Evolutionary conservation across 768 basidiomycete genomes (phyloP).

Genomic region (Gloeopeniophorella convolvens): DNA sequence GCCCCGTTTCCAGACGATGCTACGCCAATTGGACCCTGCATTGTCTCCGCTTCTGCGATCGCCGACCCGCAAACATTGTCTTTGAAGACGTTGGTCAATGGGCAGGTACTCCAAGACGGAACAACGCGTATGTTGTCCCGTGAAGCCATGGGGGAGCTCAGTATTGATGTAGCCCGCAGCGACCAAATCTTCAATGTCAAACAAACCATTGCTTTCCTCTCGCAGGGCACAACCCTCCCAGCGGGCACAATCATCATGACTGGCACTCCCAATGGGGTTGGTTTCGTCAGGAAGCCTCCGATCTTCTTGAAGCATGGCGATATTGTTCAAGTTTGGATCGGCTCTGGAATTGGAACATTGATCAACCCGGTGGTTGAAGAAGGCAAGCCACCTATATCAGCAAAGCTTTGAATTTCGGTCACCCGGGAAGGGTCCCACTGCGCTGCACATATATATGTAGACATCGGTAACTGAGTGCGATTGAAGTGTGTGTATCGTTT

Average conservation of each 20-base stretch:
- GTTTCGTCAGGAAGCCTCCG: conserved; percentile 67
- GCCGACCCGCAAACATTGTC: conserved; percentile 59
- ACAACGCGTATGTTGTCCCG: conserved; percentile 54
- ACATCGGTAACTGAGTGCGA: no score
- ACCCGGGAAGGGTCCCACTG: no score
- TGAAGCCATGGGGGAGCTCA: neutral
- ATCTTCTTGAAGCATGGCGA: conserved; percentile 71
- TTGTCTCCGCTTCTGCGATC: conserved; percentile 61
- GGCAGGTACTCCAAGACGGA: conserved; percentile 63
- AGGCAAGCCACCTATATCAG: conserved; percentile 24
- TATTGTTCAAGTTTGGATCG: conserved; percentile 59
- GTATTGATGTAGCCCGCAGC: conserved; percentile 32
- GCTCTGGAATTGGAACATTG: conserved; percentile 70
- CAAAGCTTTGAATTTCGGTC: conserved; percentile 44
- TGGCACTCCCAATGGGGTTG: conserved; percentile 77
- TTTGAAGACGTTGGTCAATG: conserved; percentile 64
- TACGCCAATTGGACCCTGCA: conserved; percentile 73
- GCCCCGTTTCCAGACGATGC: conserved; percentile 42
- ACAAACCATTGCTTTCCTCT: conserved; percentile 73
- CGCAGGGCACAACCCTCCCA: conserved; percentile 77
- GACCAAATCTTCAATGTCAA: conserved; percentile 78
- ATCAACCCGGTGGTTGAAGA: conserved; percentile 78
- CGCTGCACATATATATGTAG: neutral
- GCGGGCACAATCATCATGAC: conserved; percentile 82
- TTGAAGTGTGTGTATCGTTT: no score